Conservation (phyloP, 2,329 filamentous ascomycete species). For the Colletotrichum zoysiae region DNA sequence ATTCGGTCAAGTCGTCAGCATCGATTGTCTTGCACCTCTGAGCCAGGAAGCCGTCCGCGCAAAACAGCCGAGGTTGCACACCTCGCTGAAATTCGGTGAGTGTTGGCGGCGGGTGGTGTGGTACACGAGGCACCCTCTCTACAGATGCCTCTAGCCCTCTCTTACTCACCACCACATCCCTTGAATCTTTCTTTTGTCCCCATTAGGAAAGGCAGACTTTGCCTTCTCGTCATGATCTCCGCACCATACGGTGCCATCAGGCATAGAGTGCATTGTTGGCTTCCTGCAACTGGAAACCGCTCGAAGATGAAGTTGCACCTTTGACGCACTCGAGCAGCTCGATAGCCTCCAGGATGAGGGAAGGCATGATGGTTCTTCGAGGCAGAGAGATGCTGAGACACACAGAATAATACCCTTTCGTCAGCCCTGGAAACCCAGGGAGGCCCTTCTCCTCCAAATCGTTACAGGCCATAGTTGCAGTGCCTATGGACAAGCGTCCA, state of each 20-base stretch:
- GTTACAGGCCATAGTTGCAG: neutral
- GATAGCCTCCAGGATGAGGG: neutral
- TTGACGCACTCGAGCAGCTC: neutral
- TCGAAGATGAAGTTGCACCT: conserved; percentile 5
- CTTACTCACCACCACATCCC: neutral
- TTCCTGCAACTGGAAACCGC: neutral
- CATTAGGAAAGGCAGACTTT: conserved; percentile 9
- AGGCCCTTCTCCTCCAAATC: neutral
- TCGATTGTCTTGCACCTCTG: conserved; percentile 2
- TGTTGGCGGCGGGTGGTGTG: conserved; percentile 8
- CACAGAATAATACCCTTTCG: neutral
- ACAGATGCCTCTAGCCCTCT: conserved; percentile 1
- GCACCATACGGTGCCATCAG: neutral
- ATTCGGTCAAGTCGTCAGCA: neutral
- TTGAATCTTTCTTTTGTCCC: neutral
- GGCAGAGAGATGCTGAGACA: neutral
- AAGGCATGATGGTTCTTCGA: neutral
- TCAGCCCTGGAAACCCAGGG: conserved; percentile 7
- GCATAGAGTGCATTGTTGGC: neutral
- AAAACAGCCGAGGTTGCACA: conserved; percentile 8
- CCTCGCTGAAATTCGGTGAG: conserved; percentile 26
- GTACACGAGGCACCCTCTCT: conserved; percentile 11
- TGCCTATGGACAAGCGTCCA: neutral
- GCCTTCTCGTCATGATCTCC: neutral
- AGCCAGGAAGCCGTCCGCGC: neutral